Percentiles rank a stretch among this genome's conserved stretches.
phyloP scores from a whole-genome alignment of 148 eudicot genomes.

The Vaccinium macrocarpon region DNA sequence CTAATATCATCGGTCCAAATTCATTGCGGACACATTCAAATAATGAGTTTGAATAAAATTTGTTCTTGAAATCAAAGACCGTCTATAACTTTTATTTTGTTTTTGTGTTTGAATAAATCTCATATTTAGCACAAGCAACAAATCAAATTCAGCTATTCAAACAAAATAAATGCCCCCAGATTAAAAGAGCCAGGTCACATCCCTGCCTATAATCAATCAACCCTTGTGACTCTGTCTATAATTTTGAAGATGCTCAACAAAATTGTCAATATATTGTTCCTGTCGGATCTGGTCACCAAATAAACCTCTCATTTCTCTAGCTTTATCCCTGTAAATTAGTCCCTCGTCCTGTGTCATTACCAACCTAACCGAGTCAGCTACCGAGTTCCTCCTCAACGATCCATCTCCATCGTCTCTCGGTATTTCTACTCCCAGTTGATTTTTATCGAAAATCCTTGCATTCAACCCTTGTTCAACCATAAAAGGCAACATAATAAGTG shows the following conservation, averaged over 20 bases:
- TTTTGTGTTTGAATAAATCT: too few relatives aligned
- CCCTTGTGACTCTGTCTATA: not conserved
- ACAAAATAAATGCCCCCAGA: too few relatives aligned
- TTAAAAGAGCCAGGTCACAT: too few relatives aligned
- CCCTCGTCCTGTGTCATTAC: not conserved
- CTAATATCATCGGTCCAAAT: too few relatives aligned
- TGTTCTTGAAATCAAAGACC: too few relatives aligned
- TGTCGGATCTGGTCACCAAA: constrained; percentile 2
- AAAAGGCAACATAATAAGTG: constrained; percentile 15
- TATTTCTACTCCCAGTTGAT: constrained; percentile 7
- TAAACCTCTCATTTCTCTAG: not conserved
- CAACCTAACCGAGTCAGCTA: constrained; percentile 15
- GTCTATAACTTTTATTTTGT: too few relatives aligned
- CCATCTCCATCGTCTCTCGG: constrained; percentile 19
- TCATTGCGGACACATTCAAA: too few relatives aligned
- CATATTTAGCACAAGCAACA: too few relatives aligned
- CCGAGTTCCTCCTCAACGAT: constrained; percentile 6
- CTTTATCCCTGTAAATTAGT: not conserved
- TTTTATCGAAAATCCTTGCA: constrained; percentile 11
- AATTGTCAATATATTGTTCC: not conserved
- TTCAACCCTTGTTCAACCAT: constrained; percentile 18
- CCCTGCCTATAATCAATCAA: too few relatives aligned
- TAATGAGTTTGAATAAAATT: too few relatives aligned
- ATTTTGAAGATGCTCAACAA: not conserved
- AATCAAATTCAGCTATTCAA: too few relatives aligned